phyloP scores from a whole-genome alignment of 345 rosid genomes.

The Brassica rapa region DNA sequence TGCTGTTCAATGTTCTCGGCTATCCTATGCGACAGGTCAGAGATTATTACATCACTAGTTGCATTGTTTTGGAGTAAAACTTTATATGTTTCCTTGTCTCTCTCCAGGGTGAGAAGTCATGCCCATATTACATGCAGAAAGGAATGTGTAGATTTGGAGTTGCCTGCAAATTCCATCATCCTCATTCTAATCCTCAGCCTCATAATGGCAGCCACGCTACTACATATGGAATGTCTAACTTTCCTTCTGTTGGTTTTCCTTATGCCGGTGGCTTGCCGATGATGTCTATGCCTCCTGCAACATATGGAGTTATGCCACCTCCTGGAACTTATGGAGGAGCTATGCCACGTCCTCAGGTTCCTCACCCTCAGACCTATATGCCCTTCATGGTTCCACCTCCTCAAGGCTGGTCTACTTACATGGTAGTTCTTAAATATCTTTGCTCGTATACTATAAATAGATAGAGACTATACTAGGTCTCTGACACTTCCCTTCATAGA shows the following conservation, averaged over 20 bases:
- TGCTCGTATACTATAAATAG: background rate
- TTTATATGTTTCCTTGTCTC: slow-evolving; percentile 4
- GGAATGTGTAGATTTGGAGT: slow-evolving; percentile 75
- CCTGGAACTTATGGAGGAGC: slow-evolving; percentile 44
- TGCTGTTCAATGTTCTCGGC: slow-evolving; percentile 64
- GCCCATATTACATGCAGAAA: slow-evolving; percentile 75
- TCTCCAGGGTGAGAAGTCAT: slow-evolving; percentile 71
- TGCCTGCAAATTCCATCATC: slow-evolving; percentile 87
- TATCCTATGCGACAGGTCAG: slow-evolving; percentile 78
- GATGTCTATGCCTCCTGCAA: slow-evolving; percentile 58
- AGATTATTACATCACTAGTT: background rate
- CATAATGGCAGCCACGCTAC: slow-evolving; percentile 46
- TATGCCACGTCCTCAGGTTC: slow-evolving; percentile 48
- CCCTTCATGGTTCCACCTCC: slow-evolving; percentile 46
- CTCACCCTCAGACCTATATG: slow-evolving; percentile 54
- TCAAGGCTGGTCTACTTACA: slow-evolving; percentile 56
- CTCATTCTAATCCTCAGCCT: slow-evolving; percentile 54
- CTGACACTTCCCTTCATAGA: background rate
- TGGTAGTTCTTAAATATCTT: slow-evolving; percentile 47
- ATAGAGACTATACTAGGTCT: background rate
- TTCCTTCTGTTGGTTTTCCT: slow-evolving; percentile 57
- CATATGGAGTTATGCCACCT: slow-evolving; percentile 48
- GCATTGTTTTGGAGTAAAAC: background rate
- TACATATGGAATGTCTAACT: slow-evolving; percentile 48
- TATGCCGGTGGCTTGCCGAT: slow-evolving; percentile 58